phyloP scores from a whole-genome alignment of 1,139 yeast genomes.

The Arxiozyma slooffiae region DNA sequence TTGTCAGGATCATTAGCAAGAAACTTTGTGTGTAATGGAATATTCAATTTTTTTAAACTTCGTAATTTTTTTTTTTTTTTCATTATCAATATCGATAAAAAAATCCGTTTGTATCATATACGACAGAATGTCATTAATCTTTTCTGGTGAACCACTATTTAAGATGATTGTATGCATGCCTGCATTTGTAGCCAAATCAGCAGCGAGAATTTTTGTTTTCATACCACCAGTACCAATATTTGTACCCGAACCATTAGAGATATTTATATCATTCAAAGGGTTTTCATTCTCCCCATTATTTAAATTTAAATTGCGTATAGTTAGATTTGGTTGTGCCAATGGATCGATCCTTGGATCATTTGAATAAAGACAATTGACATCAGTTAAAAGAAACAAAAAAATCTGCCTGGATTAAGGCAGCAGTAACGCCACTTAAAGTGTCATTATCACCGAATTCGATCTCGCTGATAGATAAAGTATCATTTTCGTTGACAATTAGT shows the following conservation, averaged over 20 bases:
- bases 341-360: slow-evolving; percentile 86
- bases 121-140: slow-evolving; percentile 62
- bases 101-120: slow-evolving; percentile 38
- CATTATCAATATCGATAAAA: slow-evolving; percentile 10
- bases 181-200: slow-evolving; percentile 87
- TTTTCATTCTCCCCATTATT: slow-evolving; percentile 33
- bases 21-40: slow-evolving; percentile 84
- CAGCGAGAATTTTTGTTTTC: slow-evolving; percentile 94
- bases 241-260: slow-evolving; percentile 63
- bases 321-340: slow-evolving; percentile 67
- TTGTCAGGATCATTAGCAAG: slow-evolving; percentile 47
- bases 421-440: slow-evolving; percentile 91
- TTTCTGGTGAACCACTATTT: slow-evolving; percentile 65
- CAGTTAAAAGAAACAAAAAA: slow-evolving; percentile 85
- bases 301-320: slow-evolving; percentile 57
- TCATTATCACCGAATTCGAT: slow-evolving; percentile 97
- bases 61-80: slow-evolving; percentile 30
- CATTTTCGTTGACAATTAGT: slow-evolving; percentile 95
- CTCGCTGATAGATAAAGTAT: slow-evolving; percentile 82
- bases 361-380: slow-evolving; percentile 91
- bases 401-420: slow-evolving; percentile 92
- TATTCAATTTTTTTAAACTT: slow-evolving; percentile 29
- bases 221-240: slow-evolving; percentile 96
- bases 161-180: slow-evolving; percentile 89
- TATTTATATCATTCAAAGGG: slow-evolving; percentile 52